phyloP scores from a whole-genome alignment of 2,329 filamentous ascomycete species.

The Aspergillus bombycis region DNA sequence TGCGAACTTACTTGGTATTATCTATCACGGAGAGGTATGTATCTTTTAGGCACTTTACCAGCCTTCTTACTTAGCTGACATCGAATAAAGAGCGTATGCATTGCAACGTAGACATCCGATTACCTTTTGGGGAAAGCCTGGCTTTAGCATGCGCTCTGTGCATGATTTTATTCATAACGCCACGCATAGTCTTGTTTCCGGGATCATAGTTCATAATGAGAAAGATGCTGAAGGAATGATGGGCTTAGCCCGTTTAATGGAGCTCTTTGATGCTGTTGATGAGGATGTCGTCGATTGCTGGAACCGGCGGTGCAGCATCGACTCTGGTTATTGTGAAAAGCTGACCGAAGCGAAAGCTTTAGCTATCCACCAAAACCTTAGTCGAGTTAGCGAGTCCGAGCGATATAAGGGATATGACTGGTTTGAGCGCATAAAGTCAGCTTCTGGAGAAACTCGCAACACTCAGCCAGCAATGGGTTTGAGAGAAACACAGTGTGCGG shows the following conservation, averaged over 20 bases:
- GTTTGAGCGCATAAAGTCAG: conserved; percentile 38
- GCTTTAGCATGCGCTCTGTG: conserved; percentile 44
- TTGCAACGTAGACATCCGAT: conserved; percentile 47
- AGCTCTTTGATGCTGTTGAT: conserved; percentile 48
- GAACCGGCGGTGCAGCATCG: conserved; percentile 59
- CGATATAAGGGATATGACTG: conserved; percentile 42
- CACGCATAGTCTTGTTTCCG: conserved; percentile 41
- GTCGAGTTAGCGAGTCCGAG: conserved; percentile 35
- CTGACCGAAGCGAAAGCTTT: conserved; percentile 65
- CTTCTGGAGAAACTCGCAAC: conserved; percentile 22
- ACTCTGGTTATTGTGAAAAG: conserved; percentile 66
- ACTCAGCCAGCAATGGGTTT: conserved; percentile 30
- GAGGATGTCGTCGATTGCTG: conserved; percentile 49
- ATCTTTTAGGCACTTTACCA: not conserved
- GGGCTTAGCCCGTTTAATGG: conserved; percentile 48
- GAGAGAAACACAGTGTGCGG: conserved; percentile 46
- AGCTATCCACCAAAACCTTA: conserved; percentile 40
- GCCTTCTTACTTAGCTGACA: conserved; percentile 3
- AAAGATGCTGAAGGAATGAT: conserved; percentile 48
- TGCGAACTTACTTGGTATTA: conserved; percentile 42
- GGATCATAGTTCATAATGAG: conserved; percentile 48
- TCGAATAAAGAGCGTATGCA: conserved; percentile 41
- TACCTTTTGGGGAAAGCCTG: conserved; percentile 45
- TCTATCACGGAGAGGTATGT: conserved; percentile 39
- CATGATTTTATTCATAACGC: conserved; percentile 44